These are phyloP conservation scores for Pseudopyrenochaeta lycopersici DNA, from an alignment of 2,329 filamentous ascomycete genomes.

Conservation along the genomic window DNA sequence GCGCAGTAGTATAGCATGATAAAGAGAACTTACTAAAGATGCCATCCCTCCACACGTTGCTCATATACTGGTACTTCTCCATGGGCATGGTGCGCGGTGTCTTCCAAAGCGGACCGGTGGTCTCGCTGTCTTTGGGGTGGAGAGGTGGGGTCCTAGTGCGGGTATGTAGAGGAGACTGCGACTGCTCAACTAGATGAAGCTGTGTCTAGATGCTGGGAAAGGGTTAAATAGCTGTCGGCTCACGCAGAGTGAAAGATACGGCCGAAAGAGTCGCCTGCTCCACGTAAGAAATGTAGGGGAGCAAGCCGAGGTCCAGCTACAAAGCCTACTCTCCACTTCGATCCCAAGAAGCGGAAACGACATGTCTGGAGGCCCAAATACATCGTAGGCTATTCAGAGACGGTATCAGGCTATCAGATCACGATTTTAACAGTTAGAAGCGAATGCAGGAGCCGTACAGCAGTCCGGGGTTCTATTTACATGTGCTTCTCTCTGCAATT, in stretches of 20 bases:
- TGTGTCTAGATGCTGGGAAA: neutral
- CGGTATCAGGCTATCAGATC: neutral
- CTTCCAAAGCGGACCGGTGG: constrained; percentile 20
- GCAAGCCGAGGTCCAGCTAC: constrained; percentile 31
- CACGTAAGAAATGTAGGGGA: constrained; percentile 8
- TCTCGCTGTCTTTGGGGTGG: constrained; percentile 6
- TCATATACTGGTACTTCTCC: constrained; percentile 78
- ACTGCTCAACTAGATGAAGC: neutral
- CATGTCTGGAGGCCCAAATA: neutral
- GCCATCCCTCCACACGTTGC: constrained; percentile 83
- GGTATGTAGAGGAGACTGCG: neutral
- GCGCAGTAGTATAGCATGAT: neutral
- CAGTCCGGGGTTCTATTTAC: neutral
- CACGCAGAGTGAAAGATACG: constrained; percentile 27
- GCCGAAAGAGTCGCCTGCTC: constrained; percentile 23
- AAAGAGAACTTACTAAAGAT: constrained; percentile 72
- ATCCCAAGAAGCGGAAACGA: neutral
- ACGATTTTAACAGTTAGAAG: neutral
- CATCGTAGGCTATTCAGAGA: constrained; percentile 9
- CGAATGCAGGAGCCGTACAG: too few relatives aligned
- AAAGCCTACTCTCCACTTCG: constrained; percentile 15
- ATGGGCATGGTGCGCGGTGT: constrained; percentile 66
- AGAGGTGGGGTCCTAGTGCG: constrained; percentile 2
- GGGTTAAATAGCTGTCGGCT: constrained; percentile 12
- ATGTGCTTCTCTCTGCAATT: neutral